Evolutionary conservation across 208 protist genomes (phyloP), one percentile per base, ranked within the genome.

Genomic region (Crithidia fasciculata): DNA sequence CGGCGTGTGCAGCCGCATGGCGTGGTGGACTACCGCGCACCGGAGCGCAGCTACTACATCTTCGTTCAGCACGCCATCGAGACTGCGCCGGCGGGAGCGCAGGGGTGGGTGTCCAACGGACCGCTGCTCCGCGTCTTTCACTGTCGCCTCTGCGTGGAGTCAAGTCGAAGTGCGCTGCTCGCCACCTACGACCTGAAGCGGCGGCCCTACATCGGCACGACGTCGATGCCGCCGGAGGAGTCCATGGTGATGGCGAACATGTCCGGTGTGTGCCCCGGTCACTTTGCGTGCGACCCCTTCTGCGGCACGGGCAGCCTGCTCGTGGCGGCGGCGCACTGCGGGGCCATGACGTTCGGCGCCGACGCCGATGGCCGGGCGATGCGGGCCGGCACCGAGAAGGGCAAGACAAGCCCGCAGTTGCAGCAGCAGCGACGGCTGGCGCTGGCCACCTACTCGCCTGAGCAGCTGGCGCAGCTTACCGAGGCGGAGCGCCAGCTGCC

Each of bases 171-270:
- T 36, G 52, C 52, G 18, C 54, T 93, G 18, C 84, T 98, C 6
- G 70, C 86, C 16, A 72, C 52, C 44, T 98, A 95, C 78, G 86
- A 90, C 61, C 83, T 99, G 8, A 86, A 88, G 53, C 78, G 73
- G n/a, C 83, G 97, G 8, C 86, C 85, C 28, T 98, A 98, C 83
- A 90, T 99, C 68, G 97, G 97, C 62, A 98, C 97, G 3, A 99
- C 97, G 3, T 96, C 96, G 37, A 98, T 99, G 97, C 90, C 96
- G n/a, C 85, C 95, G 37, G 95, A 99, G 76, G 89, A 97, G 64
- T 89, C 93, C 3, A 77, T 98, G 18, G 63, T 98, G 53, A 96
- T 97, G 91, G 86, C 84, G 40, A 98, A 99, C 75, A 62, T 96
- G 63, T 89, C 83, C n/a, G 53, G 84, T 16, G 90, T 97, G 16